These are phyloP conservation scores for Paecilomyces variotii DNA, from an alignment of 2,329 filamentous ascomycete genomes.

Conservation along the genomic window DNA sequence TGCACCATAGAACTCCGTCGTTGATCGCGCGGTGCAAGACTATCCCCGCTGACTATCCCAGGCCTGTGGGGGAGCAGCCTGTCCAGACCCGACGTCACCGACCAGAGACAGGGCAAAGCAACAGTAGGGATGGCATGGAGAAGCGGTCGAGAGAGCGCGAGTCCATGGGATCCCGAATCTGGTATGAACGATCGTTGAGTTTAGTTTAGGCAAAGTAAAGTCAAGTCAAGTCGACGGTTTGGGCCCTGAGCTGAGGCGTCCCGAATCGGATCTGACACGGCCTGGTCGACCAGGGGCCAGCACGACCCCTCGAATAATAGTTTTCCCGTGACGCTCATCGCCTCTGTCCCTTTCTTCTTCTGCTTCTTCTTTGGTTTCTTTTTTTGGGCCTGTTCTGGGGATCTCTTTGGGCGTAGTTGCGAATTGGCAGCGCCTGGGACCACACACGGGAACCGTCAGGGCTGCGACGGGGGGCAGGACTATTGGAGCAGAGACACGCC, in stretches of 20 bases:
- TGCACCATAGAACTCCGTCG: background rate
- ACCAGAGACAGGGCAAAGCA: background rate
- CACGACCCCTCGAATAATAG: background rate
- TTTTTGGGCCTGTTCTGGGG: background rate
- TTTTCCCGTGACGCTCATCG: background rate
- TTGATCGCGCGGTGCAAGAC: background rate
- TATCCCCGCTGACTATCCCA: background rate
- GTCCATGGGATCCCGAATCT: background rate
- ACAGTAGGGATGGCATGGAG: background rate
- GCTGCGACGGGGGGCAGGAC: background rate
- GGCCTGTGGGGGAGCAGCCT: background rate
- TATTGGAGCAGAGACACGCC: background rate
- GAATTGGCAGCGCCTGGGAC: background rate
- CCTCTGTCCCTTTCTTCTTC: background rate
- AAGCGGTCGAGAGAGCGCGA: background rate
- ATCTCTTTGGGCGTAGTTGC: background rate
- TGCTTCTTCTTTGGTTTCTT: background rate
- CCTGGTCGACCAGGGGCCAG: background rate
- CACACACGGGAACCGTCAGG: background rate
- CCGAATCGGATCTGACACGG: background rate
- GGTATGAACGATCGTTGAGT: background rate
- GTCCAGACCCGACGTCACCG: background rate
- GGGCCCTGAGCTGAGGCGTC: background rate
- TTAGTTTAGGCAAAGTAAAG: background rate
- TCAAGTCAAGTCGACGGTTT: background rate